Conservation (phyloP, 1,284 basidiomycete genomes). For the Apiotrichum porosum region DNA sequence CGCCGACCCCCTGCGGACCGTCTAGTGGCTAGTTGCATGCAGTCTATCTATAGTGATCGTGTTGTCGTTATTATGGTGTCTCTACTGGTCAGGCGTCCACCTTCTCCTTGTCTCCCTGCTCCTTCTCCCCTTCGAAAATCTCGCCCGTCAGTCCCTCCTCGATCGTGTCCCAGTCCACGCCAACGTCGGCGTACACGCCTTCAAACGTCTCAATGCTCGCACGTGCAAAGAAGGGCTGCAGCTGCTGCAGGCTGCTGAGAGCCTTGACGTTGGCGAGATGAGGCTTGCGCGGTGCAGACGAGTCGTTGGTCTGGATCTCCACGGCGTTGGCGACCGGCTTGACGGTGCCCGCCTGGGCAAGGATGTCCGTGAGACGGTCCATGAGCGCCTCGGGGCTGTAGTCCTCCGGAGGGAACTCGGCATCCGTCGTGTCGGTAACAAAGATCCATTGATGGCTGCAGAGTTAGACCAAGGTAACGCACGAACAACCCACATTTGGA, state of each 20-base stretch:
- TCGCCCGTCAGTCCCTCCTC: slow-evolving; percentile 74
- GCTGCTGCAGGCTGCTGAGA: slow-evolving; percentile 73
- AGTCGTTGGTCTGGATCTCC: not conserved
- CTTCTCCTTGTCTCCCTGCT: not conserved
- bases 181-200: slow-evolving; percentile 67
- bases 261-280: slow-evolving; percentile 62
- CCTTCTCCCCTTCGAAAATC: slow-evolving; percentile 65
- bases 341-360: slow-evolving; percentile 42
- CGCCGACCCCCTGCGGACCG: slow-evolving; percentile 16
- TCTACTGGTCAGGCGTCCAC: not conserved
- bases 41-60: not conserved
- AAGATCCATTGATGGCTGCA: slow-evolving; percentile 97
- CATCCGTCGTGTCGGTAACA: slow-evolving; percentile 94
- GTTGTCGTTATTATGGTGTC: not conserved
- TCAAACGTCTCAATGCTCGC: slow-evolving; percentile 86
- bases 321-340: slow-evolving; percentile 1
- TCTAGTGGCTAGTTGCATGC: slow-evolving; percentile 5
- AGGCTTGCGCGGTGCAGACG: slow-evolving; percentile 62
- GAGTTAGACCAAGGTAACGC: not conserved
- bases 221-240: slow-evolving; percentile 79
- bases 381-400: slow-evolving; percentile 82
- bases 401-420: slow-evolving; percentile 77
- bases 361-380: slow-evolving; percentile 81
- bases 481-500: slow-evolving; percentile 72
- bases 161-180: slow-evolving; percentile 78